These are phyloP conservation scores for Penicillium occitanis DNA, from an alignment of 2,329 filamentous ascomycete genomes.

Conservation along the genomic window DNA sequence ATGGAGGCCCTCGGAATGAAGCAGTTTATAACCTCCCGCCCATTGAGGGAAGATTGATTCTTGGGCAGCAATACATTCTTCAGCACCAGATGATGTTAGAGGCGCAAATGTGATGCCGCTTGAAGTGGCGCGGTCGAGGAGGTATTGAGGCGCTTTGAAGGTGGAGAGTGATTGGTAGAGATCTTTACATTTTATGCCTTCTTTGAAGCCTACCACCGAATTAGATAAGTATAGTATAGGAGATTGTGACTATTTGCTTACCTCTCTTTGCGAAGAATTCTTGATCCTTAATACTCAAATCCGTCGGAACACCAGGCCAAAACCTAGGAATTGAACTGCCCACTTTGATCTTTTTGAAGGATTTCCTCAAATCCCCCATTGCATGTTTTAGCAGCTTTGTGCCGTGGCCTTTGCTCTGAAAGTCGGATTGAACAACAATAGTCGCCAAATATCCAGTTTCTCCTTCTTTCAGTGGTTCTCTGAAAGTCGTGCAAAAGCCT, in stretches of 20 bases:
- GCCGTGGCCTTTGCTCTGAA: conserved; percentile 1
- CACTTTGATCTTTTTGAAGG: conserved; percentile 2
- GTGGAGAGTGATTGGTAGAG: conserved; percentile 11
- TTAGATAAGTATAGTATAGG: background rate
- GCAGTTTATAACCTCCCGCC: background rate
- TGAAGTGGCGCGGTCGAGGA: conserved; percentile 9
- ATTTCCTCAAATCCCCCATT: background rate
- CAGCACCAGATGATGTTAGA: background rate
- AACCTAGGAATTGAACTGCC: conserved; percentile 11
- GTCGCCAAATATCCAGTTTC: conserved; percentile 6
- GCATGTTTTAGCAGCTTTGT: conserved; percentile 1
- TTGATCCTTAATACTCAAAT: conserved; percentile 1
- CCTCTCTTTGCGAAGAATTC: conserved; percentile 12
- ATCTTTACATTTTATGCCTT: conserved; percentile 8
- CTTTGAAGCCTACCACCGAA: conserved; percentile 2
- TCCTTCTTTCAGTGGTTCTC: background rate
- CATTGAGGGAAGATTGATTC: conserved; percentile 15
- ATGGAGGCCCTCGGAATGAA: background rate
- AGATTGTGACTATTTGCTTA: background rate
- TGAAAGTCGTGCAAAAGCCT: conserved; percentile 13
- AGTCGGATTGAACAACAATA: background rate
- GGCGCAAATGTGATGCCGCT: conserved; percentile 13
- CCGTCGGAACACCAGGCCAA: conserved; percentile 13
- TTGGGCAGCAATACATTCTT: conserved; percentile 13
- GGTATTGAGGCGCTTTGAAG: conserved; percentile 11